These are phyloP conservation scores for Candolleomyces aberdarensis DNA, from an alignment of 768 basidiomycete genomes.

Conservation along the genomic window DNA sequence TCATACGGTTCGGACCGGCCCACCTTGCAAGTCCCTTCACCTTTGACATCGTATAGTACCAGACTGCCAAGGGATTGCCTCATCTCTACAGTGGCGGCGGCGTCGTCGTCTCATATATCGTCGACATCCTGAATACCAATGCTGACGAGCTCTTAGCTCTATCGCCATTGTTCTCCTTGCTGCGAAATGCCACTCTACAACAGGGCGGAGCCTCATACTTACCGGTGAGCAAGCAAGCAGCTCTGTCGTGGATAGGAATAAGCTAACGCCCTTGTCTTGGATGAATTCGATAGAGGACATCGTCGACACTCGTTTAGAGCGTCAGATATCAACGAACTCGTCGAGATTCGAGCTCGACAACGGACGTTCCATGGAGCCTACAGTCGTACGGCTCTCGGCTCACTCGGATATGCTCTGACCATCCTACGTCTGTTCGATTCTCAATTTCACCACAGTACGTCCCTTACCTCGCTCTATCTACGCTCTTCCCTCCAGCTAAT, in stretches of 20 bases:
- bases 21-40: background rate
- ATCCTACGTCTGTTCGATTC: slow-evolving; percentile 78
- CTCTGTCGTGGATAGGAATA: background rate
- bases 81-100: background rate
- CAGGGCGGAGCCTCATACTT: background rate
- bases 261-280: background rate
- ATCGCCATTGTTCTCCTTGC: background rate
- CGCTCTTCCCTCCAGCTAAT: background rate
- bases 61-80: background rate
- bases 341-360: slow-evolving; percentile 75
- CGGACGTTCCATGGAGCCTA: slow-evolving; percentile 86
- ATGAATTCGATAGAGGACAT: slow-evolving; percentile 24
- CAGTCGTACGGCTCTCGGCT: slow-evolving; percentile 68
- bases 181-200: too few species aligned
- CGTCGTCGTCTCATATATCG: background rate
- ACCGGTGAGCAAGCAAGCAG: background rate
- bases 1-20: background rate
- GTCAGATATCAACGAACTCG: slow-evolving; percentile 55
- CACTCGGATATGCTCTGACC: slow-evolving; percentile 69
- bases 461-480: background rate
- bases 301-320: slow-evolving; percentile 47
- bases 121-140: background rate
- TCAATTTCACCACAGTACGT: slow-evolving; percentile 70
- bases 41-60: background rate
- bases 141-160: background rate